Conservation (phyloP, 768 basidiomycete species). For the Psilocybe subaeruginosa region DNA sequence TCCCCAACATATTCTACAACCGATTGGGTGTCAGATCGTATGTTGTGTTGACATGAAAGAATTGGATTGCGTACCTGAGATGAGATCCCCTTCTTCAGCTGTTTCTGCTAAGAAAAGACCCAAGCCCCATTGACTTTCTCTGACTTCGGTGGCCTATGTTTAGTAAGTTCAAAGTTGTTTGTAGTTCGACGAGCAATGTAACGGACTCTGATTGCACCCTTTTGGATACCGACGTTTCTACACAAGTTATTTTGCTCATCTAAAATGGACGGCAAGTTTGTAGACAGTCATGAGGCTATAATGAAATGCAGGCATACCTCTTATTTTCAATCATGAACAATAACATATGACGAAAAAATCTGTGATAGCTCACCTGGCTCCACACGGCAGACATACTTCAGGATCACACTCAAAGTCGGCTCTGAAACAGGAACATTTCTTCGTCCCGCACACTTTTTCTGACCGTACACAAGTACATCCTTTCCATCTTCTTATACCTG, state of each 20-base stretch:
- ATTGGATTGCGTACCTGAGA: slow-evolving; percentile 39
- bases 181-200: background rate
- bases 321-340: slow-evolving; percentile 22
- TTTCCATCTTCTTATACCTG: slow-evolving; percentile 56
- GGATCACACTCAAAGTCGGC: slow-evolving; percentile 69
- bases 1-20: slow-evolving; percentile 70
- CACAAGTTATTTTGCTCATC: slow-evolving; percentile 33
- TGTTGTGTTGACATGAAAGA: background rate
- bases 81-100: slow-evolving; percentile 46
- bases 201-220: slow-evolving; percentile 45
- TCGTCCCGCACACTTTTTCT: slow-evolving; percentile 35
- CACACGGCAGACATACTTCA: slow-evolving; percentile 58
- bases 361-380: slow-evolving; percentile 40
- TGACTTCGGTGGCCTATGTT: slow-evolving; percentile 43
- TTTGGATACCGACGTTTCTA: slow-evolving; percentile 53
- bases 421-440: slow-evolving; percentile 54
- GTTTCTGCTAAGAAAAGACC: slow-evolving; percentile 56
- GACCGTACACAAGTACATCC: slow-evolving; percentile 56
- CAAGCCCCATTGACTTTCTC: slow-evolving; percentile 49
- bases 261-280: slow-evolving; percentile 26
- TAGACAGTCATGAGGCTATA: background rate
- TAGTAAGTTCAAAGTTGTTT: background rate
- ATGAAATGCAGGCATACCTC: background rate
- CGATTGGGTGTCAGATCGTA: background rate
- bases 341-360: too few species aligned